Base-by-base conservation (phyloP, 2,329 filamentous ascomycete species). In the Achaetomium macrosporum region DNA sequence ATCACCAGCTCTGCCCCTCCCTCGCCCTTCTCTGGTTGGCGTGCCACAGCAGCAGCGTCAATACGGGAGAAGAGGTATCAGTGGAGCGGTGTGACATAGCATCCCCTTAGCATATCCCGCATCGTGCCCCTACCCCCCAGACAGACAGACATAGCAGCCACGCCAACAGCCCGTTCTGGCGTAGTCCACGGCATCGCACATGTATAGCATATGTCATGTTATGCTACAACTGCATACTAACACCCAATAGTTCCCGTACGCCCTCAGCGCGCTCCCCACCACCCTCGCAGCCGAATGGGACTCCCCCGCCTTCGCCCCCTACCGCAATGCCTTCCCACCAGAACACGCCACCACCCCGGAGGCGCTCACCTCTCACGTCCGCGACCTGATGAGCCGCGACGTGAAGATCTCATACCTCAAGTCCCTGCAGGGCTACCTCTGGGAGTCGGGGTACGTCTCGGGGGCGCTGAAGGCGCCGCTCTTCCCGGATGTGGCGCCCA, bases 341-440 rank as follows among this genome's bases (percentile, higher is more conserved):
- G 78, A 86, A 61, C 77, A 82, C 64, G 79, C 77, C 61, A 68
- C 72, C 51, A 80, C 81, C 41, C 81, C 79, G 44, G 70, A 73
- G 19, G 77, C 79, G 19, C 75, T 92, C 53, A 74, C 81, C 59
- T 74, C 78, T 13, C 87, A 91, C 68, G 82, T 89, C 55, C 72
- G 78, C 59, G 83, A 90, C 63, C 77, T 92, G 57, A 85, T 88
- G 63, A 72, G 76, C 55, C 78, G 77, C 57, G 88, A 93, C 66
- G 76, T 89, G 64, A 93, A 92, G 70, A 76, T 83, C 55, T 73
- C 85, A 40, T 90, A 90, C 68, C 75, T 91, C 58, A 93, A 93
- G 73, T 81, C 81, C 54, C 80, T 92, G 41, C 88, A 93, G 71
- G 86, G 88, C 61, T 83, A 88, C 63, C 77, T 93, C 39, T 93